Percentiles rank a stretch among this genome's conserved stretches.
These are phyloP conservation scores for Strigomonas oncopelti DNA, from an alignment of 208 protist genomes.

Conservation along the genomic window DNA sequence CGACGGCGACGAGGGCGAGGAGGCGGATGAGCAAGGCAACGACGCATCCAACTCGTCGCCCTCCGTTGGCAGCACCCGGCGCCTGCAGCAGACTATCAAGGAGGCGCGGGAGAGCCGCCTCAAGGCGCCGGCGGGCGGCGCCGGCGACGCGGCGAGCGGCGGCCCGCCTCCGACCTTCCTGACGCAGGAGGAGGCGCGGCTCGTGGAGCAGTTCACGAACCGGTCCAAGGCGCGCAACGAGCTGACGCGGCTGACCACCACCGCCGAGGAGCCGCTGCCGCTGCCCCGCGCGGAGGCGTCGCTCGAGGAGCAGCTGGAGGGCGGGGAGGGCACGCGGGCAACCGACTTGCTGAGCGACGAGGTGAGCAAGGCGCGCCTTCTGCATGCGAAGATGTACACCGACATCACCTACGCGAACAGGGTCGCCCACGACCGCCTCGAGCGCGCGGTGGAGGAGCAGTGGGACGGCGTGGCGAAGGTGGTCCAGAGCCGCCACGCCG, in stretches of 20 bases:
- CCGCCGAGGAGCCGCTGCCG: neutral
- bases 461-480: slow-evolving; percentile 68
- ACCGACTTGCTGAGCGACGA: neutral
- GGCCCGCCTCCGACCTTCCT: neutral
- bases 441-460: slow-evolving; percentile 42
- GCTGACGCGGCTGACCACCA: neutral
- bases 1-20: slow-evolving; percentile 18
- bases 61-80: neutral
- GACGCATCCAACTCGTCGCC: neutral
- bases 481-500: slow-evolving; percentile 49
- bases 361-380: neutral
- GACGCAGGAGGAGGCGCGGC: slow-evolving; percentile 14
- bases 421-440: slow-evolving; percentile 30
- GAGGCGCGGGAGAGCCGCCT: slow-evolving; percentile 6
- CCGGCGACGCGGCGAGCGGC: neutral
- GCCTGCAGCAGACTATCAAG: slow-evolving; percentile 6
- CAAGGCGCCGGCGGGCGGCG: neutral
- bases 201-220: slow-evolving; percentile 17
- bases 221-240: slow-evolving; percentile 3
- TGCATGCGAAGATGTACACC: slow-evolving; percentile 1
- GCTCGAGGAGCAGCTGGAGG: slow-evolving; percentile 3
- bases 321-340: neutral
- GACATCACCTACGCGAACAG: slow-evolving; percentile 49
- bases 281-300: neutral
- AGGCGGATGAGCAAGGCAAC: neutral